These are phyloP conservation scores for Solanum aculeatissimum DNA, from an alignment of 305 asterid species.

Conservation along the genomic window DNA sequence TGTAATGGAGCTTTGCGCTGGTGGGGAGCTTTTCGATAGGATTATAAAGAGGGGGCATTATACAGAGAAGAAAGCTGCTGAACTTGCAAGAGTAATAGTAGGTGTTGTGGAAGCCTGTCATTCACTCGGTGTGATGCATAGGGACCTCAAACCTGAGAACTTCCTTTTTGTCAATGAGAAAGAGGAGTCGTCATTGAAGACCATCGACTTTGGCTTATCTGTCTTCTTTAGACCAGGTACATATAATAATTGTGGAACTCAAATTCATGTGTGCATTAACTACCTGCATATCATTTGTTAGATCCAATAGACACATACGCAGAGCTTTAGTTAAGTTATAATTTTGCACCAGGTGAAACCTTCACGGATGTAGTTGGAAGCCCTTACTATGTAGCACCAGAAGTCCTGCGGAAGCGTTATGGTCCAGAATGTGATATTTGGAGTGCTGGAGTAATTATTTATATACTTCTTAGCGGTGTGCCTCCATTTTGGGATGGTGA, in stretches of 20 bases:
- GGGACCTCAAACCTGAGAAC: conserved; percentile 67
- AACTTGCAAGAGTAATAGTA: conserved; percentile 47
- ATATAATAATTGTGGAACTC: background rate
- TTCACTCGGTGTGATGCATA: conserved; percentile 58
- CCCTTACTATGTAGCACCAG: conserved; percentile 90
- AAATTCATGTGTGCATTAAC: background rate
- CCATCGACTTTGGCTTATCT: conserved; percentile 63
- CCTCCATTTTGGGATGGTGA: conserved; percentile 96
- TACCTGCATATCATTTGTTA: background rate
- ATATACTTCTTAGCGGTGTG: conserved; percentile 76
- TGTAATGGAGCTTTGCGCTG: conserved; percentile 60
- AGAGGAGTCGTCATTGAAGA: conserved; percentile 52
- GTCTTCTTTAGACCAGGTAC: conserved; percentile 60
- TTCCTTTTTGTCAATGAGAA: conserved; percentile 43
- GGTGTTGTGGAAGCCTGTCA: conserved; percentile 60
- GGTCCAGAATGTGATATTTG: conserved; percentile 88
- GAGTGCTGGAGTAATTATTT: conserved; percentile 90
- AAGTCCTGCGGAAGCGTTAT: conserved; percentile 63
- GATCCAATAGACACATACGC: background rate
- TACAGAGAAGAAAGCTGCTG: conserved; percentile 54
- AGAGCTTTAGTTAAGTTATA: background rate
- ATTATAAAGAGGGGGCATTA: conserved; percentile 60
- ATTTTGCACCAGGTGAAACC: conserved; percentile 36
- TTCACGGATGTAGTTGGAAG: conserved; percentile 86
- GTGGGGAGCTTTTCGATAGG: conserved; percentile 73